These are phyloP conservation scores for Yamadazyma taylorii DNA, from an alignment of 1,139 yeast genomes.

Conservation along the genomic window DNA sequence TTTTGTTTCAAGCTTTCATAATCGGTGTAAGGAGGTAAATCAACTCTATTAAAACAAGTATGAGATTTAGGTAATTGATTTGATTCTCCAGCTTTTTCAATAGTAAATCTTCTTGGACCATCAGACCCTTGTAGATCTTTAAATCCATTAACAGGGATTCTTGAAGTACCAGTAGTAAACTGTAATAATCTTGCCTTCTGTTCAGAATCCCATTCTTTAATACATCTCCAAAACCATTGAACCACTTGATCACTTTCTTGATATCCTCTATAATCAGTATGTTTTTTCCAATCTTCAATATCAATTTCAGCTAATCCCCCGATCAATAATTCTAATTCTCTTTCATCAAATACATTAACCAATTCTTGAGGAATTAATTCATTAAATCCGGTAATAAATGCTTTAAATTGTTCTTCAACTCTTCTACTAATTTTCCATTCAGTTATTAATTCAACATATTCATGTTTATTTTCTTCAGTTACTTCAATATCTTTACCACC, in stretches of 20 bases:
- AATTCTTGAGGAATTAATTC: constrained; percentile 96
- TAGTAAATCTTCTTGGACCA: constrained; percentile 97
- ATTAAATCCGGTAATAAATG: constrained; percentile 95
- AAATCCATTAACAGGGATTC: constrained; percentile 98
- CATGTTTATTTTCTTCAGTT: constrained; percentile 90
- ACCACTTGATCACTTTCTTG: constrained; percentile 95
- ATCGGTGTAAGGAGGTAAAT: constrained; percentile 79
- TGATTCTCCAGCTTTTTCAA: constrained; percentile 95
- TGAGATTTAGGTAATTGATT: constrained; percentile 95
- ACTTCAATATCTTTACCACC: constrained; percentile 88
- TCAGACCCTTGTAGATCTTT: constrained; percentile 98
- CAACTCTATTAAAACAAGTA: constrained; percentile 92
- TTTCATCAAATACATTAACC: constrained; percentile 94
- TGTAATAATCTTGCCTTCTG: constrained; percentile 94
- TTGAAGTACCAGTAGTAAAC: constrained; percentile 97
- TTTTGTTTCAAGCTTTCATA: constrained; percentile 77
- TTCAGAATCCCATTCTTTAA: constrained; percentile 92
- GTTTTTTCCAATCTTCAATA: constrained; percentile 98
- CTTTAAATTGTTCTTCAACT: constrained; percentile 93
- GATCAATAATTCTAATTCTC: constrained; percentile 91
- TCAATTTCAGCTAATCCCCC: constrained; percentile 99
- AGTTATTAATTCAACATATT: constrained; percentile 90
- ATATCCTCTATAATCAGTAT: constrained; percentile 96
- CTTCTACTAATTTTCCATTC: constrained; percentile 96
- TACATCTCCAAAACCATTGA: constrained; percentile 98